Evolutionary conservation across 306 rosid species (phyloP), one percentile per base, ranked within the genome.

Genomic region (Casuarina equisetifolia): DNA sequence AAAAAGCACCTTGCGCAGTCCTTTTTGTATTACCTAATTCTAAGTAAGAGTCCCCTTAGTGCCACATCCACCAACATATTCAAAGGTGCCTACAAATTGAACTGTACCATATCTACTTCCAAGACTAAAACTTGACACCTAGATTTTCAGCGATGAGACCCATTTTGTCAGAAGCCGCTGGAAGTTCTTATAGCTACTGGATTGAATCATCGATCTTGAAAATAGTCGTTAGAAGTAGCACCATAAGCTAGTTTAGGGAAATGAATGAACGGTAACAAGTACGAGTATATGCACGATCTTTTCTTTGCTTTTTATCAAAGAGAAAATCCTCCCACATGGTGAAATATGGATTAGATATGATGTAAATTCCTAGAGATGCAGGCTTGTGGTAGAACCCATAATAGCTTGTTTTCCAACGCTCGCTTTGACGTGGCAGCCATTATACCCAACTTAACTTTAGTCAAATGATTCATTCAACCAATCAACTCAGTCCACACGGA

Each of bases 1-100:
- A 78, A 85, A 82, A 63, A 80, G 85, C 91, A 87, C 89, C 89
- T 84, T 69, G 62, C 19, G 70, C 81, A 75, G 80, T 55, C 70
- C 40, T 67, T 70, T 53, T 48, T 20, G 73, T 39, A 80, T 72
- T 72, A 75, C 70, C 80, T 52, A 80, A 75, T 19, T 69, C 73
- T 55, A 35, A 69, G 70, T 55, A 35, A 69, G 70, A 73, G 53
- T 32, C 46, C 76, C 76, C 50, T 76, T 25, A 43, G 79, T 85
- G 84, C 82, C 77, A 68, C 71, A 72, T 36, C 82, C 81, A 72
- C 87, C 80, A 75, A 79, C 61, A 76, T 66, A 48, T 54, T 42
- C 53, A 36, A 53, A 64, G 16, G 74, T 70, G 76, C 78, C 69
- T 66, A 59, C 75, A 74, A 80, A 13, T 50, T 57, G 3, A 8